Evolutionary conservation across 257 asterid species (phyloP).

Genomic region (Asclepias syriaca): DNA sequence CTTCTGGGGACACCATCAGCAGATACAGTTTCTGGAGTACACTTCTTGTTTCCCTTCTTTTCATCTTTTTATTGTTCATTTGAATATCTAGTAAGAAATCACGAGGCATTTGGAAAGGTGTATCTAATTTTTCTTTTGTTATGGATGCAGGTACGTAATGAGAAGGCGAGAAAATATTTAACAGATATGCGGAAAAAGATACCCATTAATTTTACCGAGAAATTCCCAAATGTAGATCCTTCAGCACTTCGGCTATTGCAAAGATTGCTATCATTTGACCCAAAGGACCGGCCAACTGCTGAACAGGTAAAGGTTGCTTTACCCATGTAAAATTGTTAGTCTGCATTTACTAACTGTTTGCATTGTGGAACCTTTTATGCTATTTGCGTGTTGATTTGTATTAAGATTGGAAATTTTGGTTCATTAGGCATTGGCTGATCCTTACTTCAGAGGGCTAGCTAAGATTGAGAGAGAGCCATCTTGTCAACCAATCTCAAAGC

Average conservation of each 20-base stretch:
- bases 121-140: conserved; percentile 2
- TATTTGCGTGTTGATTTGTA: not conserved
- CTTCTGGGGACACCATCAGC: conserved; percentile 82
- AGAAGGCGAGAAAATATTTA: conserved; percentile 90
- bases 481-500: conserved; percentile 70
- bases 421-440: conserved; percentile 83
- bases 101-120: conserved; percentile 3
- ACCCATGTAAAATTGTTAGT: not conserved
- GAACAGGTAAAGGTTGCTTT: conserved; percentile 51
- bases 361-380: not conserved
- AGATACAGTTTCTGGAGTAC: conserved; percentile 78
- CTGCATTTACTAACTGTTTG: not conserved
- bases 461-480: conserved; percentile 90
- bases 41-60: not conserved
- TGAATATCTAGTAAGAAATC: not conserved
- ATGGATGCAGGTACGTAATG: conserved; percentile 74
- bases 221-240: conserved; percentile 64
- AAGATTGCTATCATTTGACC: conserved; percentile 83
- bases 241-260: conserved; percentile 62
- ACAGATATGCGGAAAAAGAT: conserved; percentile 66
- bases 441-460: conserved; percentile 83
- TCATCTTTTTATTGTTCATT: not conserved
- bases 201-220: conserved; percentile 52
- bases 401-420: conserved; percentile 8
- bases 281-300: conserved; percentile 89